Percentiles rank a stretch among this genome's conserved stretches.
Evolutionary conservation across 257 asterid genomes (phyloP).

Genomic region (Solanum appendiculatum): DNA sequence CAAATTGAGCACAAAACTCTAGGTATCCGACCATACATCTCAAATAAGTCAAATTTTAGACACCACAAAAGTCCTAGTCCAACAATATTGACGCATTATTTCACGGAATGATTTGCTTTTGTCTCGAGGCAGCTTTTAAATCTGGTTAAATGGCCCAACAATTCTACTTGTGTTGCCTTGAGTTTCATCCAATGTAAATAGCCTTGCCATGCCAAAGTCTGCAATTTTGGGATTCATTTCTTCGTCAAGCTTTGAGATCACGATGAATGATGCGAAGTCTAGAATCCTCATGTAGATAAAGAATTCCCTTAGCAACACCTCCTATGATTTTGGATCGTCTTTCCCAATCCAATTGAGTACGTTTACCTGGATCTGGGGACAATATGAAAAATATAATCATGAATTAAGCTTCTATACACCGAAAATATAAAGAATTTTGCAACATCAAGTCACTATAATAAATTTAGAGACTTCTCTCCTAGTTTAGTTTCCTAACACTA

Average conservation of each 20-base stretch:
- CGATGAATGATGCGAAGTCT: constrained; percentile 20
- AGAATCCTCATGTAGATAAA: constrained; percentile 18
- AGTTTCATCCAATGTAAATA: not conserved
- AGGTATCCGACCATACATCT: not conserved
- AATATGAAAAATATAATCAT: too few species aligned
- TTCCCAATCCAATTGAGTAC: too few species aligned
- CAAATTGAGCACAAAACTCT: too few species aligned
- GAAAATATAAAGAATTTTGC: too few species aligned
- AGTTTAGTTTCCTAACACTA: too few species aligned
- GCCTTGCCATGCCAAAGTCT: constrained; percentile 23
- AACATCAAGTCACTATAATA: too few species aligned
- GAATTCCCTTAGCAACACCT: constrained; percentile 9
- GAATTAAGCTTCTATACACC: too few species aligned
- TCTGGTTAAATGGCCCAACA: not conserved
- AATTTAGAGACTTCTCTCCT: too few species aligned
- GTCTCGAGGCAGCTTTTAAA: not conserved
- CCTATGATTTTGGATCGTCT: constrained; percentile 5
- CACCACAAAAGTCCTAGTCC: not conserved
- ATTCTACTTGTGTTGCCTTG: not conserved
- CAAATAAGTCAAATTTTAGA: not conserved
- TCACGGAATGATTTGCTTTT: not conserved
- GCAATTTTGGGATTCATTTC: constrained; percentile 28
- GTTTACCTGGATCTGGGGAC: too few species aligned
- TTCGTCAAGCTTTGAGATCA: constrained; percentile 28
- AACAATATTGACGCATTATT: not conserved